These are phyloP conservation scores for Penicillium sp. DNA, from an alignment of 2,329 filamentous ascomycete genomes.

Conservation along the genomic window DNA sequence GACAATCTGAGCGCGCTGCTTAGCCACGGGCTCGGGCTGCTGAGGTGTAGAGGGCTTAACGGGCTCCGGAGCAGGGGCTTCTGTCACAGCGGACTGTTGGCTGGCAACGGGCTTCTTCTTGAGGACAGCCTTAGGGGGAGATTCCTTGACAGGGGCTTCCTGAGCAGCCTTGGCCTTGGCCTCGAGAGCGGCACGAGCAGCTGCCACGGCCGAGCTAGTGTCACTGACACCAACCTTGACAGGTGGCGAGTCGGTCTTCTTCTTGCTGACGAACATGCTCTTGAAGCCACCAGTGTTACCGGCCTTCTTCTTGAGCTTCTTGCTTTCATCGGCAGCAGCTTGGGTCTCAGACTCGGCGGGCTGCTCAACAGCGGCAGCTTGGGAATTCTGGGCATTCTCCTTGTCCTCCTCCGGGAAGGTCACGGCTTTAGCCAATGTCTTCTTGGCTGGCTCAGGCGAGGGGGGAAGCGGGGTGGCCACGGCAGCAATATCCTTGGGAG, in stretches of 20 bases:
- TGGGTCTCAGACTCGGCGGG: conserved; percentile 31
- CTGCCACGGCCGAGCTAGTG: conserved; percentile 33
- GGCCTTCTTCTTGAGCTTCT: conserved; percentile 48
- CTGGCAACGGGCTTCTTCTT: conserved; percentile 38
- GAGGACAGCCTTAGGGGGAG: conserved; percentile 27
- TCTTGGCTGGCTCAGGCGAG: conserved; percentile 25
- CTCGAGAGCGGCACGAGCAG: conserved; percentile 45
- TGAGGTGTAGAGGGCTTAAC: conserved; percentile 13
- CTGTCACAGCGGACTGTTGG: conserved; percentile 10
- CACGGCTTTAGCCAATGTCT: conserved; percentile 14
- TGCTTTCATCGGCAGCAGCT: conserved; percentile 36
- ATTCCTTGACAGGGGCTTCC: conserved; percentile 19
- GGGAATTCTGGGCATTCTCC: conserved; percentile 17
- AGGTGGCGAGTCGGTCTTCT: conserved; percentile 35
- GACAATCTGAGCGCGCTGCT: conserved; percentile 22
- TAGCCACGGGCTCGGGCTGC: conserved; percentile 18
- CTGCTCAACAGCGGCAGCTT: conserved; percentile 21
- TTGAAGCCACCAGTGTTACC: conserved; percentile 45
- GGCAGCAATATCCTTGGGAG: conserved; percentile 32
- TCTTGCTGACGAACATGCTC: conserved; percentile 45
- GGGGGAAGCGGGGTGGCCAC: conserved; percentile 25
- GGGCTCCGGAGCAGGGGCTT: neutral
- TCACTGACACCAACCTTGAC: conserved; percentile 35
- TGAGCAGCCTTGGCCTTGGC: conserved; percentile 37
- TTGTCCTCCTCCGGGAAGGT: conserved; percentile 18